Conservation (phyloP, 2,329 filamentous ascomycete genomes). For the Ramularia endophylla region DNA sequence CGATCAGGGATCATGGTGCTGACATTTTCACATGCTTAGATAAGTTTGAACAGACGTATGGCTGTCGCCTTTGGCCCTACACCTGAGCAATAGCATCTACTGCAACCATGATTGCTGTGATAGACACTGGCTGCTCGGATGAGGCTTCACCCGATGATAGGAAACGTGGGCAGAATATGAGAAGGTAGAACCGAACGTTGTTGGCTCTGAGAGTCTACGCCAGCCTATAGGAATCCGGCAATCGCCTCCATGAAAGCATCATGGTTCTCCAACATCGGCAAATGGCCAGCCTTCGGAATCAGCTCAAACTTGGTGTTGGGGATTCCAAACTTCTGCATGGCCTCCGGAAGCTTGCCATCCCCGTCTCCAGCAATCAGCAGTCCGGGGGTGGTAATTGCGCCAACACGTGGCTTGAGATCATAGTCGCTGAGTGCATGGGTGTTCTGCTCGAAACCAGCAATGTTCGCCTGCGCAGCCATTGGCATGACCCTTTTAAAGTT, state of each 20-base stretch:
- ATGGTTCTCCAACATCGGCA: conserved; percentile 78
- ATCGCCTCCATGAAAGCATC: conserved; percentile 61
- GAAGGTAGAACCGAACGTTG: too few species aligned
- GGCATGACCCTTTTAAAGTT: conserved; percentile 55
- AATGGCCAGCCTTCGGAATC: conserved; percentile 66
- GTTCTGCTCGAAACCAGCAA: conserved; percentile 62
- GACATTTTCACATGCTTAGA: too few species aligned
- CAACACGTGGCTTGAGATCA: conserved; percentile 56
- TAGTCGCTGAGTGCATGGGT: conserved; percentile 69
- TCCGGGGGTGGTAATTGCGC: conserved; percentile 50
- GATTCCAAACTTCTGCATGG: conserved; percentile 63
- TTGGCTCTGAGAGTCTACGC: too few species aligned
- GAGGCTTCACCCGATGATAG: too few species aligned
- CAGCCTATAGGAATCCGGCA: conserved; percentile 46
- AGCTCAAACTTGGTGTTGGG: conserved; percentile 55
- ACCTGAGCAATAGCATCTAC: too few species aligned
- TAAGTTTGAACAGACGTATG: too few species aligned
- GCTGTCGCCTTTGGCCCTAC: too few species aligned
- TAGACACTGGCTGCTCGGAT: too few species aligned
- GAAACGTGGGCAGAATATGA: too few species aligned
- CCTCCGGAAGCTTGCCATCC: conserved; percentile 69
- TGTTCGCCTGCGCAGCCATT: conserved; percentile 63
- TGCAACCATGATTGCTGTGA: too few species aligned
- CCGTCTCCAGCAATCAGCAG: conserved; percentile 66
- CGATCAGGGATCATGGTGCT: too few species aligned